These are phyloP conservation scores for Orbilia blumenaviensis DNA, from an alignment of 2,329 filamentous ascomycete genomes.

Conservation along the genomic window DNA sequence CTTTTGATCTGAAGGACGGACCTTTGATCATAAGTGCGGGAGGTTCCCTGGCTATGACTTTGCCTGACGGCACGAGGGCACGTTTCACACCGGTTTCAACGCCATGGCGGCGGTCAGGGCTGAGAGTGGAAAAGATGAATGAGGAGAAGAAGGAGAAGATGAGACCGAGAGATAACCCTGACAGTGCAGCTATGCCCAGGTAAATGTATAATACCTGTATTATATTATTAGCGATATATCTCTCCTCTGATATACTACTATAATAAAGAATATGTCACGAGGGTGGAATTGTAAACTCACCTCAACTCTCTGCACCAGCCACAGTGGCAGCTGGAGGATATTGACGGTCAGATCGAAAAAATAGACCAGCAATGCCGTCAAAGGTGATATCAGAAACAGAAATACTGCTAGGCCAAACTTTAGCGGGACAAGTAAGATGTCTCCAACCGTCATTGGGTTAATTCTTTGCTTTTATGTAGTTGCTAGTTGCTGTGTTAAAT, in stretches of 20 bases:
- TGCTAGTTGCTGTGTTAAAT: not conserved
- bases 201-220: conserved; percentile 47
- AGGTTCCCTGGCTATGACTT: not conserved
- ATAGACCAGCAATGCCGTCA: conserved; percentile 24
- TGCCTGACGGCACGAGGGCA: not conserved
- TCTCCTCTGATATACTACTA: not conserved
- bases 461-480: too few species aligned
- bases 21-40: not conserved
- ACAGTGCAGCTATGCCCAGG: conserved; percentile 29
- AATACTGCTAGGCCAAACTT: conserved; percentile 14
- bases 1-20: not conserved
- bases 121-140: conserved; percentile 14
- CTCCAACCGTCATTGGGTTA: not conserved
- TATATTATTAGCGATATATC: too few species aligned
- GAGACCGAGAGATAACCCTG: conserved; percentile 32
- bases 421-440: conserved; percentile 23
- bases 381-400: conserved; percentile 40
- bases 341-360: conserved; percentile 20
- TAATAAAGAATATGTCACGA: not conserved
- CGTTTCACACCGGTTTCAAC: not conserved
- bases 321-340: conserved; percentile 23
- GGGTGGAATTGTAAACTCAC: too few species aligned
- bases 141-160: conserved; percentile 42
- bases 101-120: conserved; percentile 1
- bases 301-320: conserved; percentile 34